Base-by-base conservation (phyloP, 495 filamentous ascomycete genomes). In the Filosporella fistucella region DNA sequence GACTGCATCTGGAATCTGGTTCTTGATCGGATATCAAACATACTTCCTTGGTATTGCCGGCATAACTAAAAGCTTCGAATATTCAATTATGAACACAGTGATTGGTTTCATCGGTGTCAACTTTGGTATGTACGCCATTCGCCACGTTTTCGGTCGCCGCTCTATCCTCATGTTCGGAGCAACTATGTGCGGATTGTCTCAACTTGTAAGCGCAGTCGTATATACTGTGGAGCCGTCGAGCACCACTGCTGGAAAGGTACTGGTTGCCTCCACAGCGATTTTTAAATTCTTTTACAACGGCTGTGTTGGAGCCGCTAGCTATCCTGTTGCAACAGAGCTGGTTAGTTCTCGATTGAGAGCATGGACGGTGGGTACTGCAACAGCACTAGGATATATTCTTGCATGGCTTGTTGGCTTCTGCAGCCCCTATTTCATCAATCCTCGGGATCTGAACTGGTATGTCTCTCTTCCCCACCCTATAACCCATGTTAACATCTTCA, bases 1-100 rank as follows among this genome's bases (percentile, higher is more conserved):
- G 7, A 26, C 47, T 8, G 37, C 47, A 8, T 50, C 47, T 11
- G 47, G 47, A 18, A 36, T 43, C 1, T 50, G 47, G 38, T 50
- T 50, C 39, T 7, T 41, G 17, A 50, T 33, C 66, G 72, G 74
- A 0, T 83, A 81, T 57, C 74, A 74, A 42, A 80, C 80, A 1
- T 84, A 81, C 59, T 82, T 82, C 67, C 77, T 84, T 58, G 67
- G 72, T 50, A 82, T 82, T 70, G 75, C 78, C 18, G 68, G 75
- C 30, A 72, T 82, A 3, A 68, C 70, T 17, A 69, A 79, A 46
- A 70, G 78, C 5, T 84, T 84, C 61, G 68, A 68, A 50, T 80
- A 77, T 58, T 65, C 70, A 30, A 77, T 76, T 51, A 71, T 81
- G 26, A 65, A 79, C 34, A 71, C 66, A 36, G 67, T 69, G 12